Conservation (phyloP, 345 rosid species). For the Eucalyptus viminalis region DNA sequence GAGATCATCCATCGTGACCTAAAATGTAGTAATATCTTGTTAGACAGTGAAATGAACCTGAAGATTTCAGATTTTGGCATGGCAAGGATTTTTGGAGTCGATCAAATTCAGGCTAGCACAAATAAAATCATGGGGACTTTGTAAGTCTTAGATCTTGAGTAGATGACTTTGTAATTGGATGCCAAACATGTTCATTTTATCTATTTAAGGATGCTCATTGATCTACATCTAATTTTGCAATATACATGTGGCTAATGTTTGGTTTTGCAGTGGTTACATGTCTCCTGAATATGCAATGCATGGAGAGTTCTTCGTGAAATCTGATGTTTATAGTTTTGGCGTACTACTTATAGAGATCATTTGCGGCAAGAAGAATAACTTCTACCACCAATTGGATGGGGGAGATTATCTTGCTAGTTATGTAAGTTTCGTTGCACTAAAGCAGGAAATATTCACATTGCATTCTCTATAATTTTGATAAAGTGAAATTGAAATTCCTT, state of each 20-base stretch:
- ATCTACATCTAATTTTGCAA: fast-evolving
- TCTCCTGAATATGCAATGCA: too few relatives aligned
- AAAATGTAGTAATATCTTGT: background rate
- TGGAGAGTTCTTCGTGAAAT: too few relatives aligned
- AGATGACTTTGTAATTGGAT: background rate
- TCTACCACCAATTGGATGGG: too few relatives aligned
- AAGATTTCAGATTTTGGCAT: background rate
- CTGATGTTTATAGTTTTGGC: too few relatives aligned
- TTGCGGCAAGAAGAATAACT: too few relatives aligned
- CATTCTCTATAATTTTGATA: too few relatives aligned
- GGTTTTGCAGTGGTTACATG: too few relatives aligned
- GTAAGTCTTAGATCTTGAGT: background rate
- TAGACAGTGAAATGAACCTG: background rate
- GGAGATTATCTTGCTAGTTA: too few relatives aligned
- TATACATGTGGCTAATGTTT: too few relatives aligned
- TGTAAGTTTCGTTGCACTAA: too few relatives aligned
- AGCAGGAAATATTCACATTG: fast-evolving
- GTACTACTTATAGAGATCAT: too few relatives aligned
- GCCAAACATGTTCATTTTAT: background rate
- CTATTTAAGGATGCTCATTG: background rate
- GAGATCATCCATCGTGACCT: background rate
- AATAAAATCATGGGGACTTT: background rate
- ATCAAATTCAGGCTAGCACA: background rate
- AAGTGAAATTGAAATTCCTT: too few relatives aligned
- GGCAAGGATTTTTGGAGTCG: background rate